These are phyloP conservation scores for Cryphonectria nitschkei DNA, from an alignment of 2,329 filamentous ascomycete genomes.

Conservation along the genomic window DNA sequence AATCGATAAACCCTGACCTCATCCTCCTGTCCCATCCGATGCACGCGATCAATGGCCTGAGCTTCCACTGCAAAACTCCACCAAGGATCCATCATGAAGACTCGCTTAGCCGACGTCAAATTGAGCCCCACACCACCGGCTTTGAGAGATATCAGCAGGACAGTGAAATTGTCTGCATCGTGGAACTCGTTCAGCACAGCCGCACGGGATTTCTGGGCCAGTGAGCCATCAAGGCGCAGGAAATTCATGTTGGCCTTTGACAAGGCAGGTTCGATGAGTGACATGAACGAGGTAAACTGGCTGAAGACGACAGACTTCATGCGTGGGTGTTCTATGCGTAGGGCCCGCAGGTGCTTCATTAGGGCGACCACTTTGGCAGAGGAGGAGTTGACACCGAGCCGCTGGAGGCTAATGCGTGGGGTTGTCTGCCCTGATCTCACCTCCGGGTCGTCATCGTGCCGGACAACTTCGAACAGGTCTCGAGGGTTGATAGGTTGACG, in stretches of 20 bases:
- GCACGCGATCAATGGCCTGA: constrained; percentile 95
- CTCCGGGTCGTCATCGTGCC: constrained; percentile 68
- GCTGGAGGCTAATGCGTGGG: constrained; percentile 62
- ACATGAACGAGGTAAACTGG: constrained; percentile 95
- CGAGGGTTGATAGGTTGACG: constrained; percentile 79
- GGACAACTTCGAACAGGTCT: constrained; percentile 90
- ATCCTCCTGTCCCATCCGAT: constrained; percentile 90
- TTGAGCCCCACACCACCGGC: constrained; percentile 95
- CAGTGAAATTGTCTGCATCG: constrained; percentile 62
- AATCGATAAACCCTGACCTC: constrained; percentile 88
- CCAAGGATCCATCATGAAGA: constrained; percentile 99
- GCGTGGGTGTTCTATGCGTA: constrained; percentile 66
- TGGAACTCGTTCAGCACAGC: constrained; percentile 77
- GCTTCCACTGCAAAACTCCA: constrained; percentile 98
- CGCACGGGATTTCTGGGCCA: constrained; percentile 83
- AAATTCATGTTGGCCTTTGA: constrained; percentile 71
- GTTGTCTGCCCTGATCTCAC: constrained; percentile 42
- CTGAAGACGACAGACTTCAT: constrained; percentile 94
- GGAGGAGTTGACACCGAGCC: constrained; percentile 66
- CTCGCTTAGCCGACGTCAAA: constrained; percentile 82
- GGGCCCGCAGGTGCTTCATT: constrained; percentile 70
- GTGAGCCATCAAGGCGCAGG: constrained; percentile 88
- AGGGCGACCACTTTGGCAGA: constrained; percentile 89
- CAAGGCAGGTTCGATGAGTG: constrained; percentile 85
- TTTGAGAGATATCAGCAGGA: constrained; percentile 82